Percentiles rank a stretch among this genome's conserved stretches.
Evolutionary conservation across 2,329 filamentous ascomycete species (phyloP).

Genomic region (Paracoccidioides brasiliensis): DNA sequence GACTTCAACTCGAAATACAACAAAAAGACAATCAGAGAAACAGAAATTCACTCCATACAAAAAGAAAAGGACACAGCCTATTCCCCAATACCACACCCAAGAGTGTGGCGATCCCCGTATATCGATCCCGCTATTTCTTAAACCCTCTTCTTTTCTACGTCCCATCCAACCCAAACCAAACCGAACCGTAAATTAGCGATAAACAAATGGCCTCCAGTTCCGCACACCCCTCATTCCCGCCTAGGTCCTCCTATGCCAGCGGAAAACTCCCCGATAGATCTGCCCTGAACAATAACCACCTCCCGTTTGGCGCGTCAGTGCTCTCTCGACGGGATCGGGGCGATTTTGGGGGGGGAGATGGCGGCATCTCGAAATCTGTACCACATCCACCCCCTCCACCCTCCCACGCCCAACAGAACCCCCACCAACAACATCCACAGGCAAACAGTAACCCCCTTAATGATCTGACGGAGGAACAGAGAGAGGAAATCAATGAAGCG

Average conservation of each 20-base stretch:
- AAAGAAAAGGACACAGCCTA: background rate
- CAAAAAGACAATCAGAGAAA: background rate
- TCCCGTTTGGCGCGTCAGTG: conserved; percentile 31
- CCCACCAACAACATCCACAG: conserved; percentile 29
- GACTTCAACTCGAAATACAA: background rate
- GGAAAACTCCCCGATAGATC: conserved; percentile 41
- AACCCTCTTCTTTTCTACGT: background rate
- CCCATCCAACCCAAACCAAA: background rate
- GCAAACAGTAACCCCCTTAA: conserved; percentile 36
- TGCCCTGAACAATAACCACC: conserved; percentile 25
- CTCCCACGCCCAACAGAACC: conserved; percentile 23
- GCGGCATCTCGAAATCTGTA: conserved; percentile 17
- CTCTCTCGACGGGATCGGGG: conserved; percentile 26
- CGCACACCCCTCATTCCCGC: conserved; percentile 42
- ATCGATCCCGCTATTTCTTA: background rate
- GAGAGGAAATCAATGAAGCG: conserved; percentile 86
- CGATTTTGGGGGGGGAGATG: conserved; percentile 6
- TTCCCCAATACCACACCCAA: background rate
- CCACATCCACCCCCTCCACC: conserved; percentile 18
- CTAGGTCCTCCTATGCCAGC: conserved; percentile 41
- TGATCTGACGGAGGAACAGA: conserved; percentile 69
- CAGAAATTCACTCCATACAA: background rate
- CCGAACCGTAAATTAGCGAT: background rate
- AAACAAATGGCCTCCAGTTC: conserved; percentile 20
- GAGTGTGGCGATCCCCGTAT: background rate